phyloP scores from a whole-genome alignment of 2,329 filamentous ascomycete species.

The Drechmeria coniospora region DNA sequence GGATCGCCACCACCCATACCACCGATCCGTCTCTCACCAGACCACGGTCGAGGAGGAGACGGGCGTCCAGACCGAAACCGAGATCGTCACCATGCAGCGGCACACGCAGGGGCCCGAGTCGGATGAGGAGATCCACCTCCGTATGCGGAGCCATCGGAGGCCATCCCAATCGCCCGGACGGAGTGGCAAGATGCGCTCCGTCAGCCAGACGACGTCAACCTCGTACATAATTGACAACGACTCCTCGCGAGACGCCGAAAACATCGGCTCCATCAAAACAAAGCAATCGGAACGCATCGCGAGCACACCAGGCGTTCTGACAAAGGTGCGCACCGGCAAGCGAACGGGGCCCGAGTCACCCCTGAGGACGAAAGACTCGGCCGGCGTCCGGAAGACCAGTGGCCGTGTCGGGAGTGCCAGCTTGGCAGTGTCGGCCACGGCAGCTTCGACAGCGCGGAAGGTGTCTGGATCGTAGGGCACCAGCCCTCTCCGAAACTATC shows the following conservation, averaged over 20 bases:
- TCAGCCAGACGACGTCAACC: slow-evolving; percentile 62
- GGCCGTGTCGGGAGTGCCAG: slow-evolving; percentile 47
- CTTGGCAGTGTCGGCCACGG: slow-evolving; percentile 23
- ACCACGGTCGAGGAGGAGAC: slow-evolving; percentile 32
- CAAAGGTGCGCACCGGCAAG: slow-evolving; percentile 51
- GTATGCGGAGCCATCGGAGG: slow-evolving; percentile 54
- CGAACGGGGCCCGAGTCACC: slow-evolving; percentile 31
- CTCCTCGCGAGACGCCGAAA: slow-evolving; percentile 55
- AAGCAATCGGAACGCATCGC: slow-evolving; percentile 42
- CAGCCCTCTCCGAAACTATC: slow-evolving; percentile 8
- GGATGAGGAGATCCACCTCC: slow-evolving; percentile 70
- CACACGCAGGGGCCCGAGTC: slow-evolving; percentile 51
- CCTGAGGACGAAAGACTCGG: slow-evolving; percentile 33
- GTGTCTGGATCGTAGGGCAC: slow-evolving; percentile 29
- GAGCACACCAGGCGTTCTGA: slow-evolving; percentile 39
- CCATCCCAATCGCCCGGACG: slow-evolving; percentile 45
- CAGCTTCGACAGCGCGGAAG: slow-evolving; percentile 33
- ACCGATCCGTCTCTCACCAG: slow-evolving; percentile 35
- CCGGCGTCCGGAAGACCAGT: slow-evolving; percentile 49
- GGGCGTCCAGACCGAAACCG: slow-evolving; percentile 40
- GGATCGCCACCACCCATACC: slow-evolving; percentile 62
- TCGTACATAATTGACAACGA: slow-evolving; percentile 51
- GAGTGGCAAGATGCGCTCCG: slow-evolving; percentile 49
- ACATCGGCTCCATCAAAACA: slow-evolving; percentile 44
- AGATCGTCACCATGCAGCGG: slow-evolving; percentile 45